Evolutionary conservation across 306 rosid species (phyloP).

Genomic region (Trifolium repens): DNA sequence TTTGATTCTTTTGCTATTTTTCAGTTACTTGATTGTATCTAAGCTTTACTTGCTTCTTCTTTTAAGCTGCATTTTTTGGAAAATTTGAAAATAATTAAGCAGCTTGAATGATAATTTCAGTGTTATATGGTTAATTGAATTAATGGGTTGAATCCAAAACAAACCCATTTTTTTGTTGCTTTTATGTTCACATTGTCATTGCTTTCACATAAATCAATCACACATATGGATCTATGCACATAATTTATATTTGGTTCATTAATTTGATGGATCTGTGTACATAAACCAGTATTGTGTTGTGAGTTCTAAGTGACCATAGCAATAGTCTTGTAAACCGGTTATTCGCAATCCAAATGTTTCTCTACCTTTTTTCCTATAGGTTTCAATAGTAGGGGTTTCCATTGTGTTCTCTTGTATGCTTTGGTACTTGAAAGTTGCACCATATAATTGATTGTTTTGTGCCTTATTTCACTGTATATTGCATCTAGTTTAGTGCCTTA

Average conservation of each 20-base stretch:
- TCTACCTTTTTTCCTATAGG: no score
- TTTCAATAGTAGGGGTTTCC: no score
- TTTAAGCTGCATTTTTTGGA: slow-evolving; percentile 34
- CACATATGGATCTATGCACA: neutral
- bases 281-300: neutral
- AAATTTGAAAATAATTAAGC: neutral
- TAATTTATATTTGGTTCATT: neutral
- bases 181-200: neutral
- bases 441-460: no score
- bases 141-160: neutral
- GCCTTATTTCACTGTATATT: no score
- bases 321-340: no score
- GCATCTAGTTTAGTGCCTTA: no score
- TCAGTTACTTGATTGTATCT: neutral
- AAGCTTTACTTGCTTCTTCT: slow-evolving; percentile 33
- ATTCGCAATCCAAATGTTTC: no score
- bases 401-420: no score
- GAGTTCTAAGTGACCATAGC: no score
- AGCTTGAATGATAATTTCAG: neutral
- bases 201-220: neutral
- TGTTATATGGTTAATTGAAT: neutral
- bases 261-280: neutral
- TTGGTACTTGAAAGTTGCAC: no score
- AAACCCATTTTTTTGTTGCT: neutral
- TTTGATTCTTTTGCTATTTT: slow-evolving; percentile 21